Percentiles rank a stretch among this genome's conserved stretches.
phyloP scores from a whole-genome alignment of 768 basidiomycete species.

The Psilocybe cubensis region DNA sequence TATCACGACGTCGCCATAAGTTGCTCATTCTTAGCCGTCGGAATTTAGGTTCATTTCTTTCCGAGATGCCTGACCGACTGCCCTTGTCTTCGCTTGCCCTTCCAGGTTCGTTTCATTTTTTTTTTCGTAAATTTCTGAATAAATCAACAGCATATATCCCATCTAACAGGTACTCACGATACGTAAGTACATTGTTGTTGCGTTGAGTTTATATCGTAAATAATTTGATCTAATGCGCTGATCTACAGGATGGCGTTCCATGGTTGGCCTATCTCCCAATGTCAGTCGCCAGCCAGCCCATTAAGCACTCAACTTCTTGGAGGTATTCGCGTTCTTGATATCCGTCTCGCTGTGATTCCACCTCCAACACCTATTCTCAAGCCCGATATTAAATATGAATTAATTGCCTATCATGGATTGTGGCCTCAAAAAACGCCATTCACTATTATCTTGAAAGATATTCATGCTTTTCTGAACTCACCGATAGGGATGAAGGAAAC shows the following conservation, averaged over 20 bases:
- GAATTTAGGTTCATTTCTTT: constrained; percentile 55
- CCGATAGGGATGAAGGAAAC: constrained; percentile 67
- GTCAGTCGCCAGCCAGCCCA: constrained; percentile 67
- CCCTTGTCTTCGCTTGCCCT: constrained; percentile 77
- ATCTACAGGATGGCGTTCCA: constrained; percentile 74
- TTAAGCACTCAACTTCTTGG: constrained; percentile 70
- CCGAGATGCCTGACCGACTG: constrained; percentile 65
- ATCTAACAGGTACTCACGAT: constrained; percentile 64
- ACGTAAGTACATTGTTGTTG: constrained; percentile 45
- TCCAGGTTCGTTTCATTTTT: constrained; percentile 58
- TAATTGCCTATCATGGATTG: constrained; percentile 81
- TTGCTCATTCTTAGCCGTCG: constrained; percentile 66
- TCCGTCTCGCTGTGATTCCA: constrained; percentile 71
- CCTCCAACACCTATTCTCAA: constrained; percentile 16
- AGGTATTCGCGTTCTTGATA: constrained; percentile 83
- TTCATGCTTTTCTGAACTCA: constrained; percentile 68
- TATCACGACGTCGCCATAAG: constrained; percentile 44
- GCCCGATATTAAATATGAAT: constrained; percentile 29
- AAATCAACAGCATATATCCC: neutral
- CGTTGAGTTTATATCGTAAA: neutral
- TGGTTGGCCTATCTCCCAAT: constrained; percentile 87
- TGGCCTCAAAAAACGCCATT: constrained; percentile 76
- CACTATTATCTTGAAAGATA: constrained; percentile 58
- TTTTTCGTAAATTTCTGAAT: neutral
- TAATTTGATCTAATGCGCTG: neutral